Evolutionary conservation across 2,329 filamentous ascomycete genomes (phyloP).

Genomic region (Botrytis fragariae): DNA sequence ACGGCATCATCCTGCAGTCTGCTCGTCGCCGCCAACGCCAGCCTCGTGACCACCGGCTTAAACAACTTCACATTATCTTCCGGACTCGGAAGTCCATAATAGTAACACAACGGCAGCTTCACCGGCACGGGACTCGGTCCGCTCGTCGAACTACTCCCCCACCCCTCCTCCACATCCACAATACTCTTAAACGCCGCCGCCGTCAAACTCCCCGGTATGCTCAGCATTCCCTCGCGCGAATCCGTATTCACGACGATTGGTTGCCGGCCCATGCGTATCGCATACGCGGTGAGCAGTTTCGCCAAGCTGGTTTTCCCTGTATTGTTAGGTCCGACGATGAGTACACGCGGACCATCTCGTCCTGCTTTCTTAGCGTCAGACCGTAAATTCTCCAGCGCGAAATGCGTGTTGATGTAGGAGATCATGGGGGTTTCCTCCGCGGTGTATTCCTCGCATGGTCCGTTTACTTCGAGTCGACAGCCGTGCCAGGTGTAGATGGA

Average conservation of each 20-base stretch:
- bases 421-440: conserved; percentile 80
- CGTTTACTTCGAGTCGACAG: conserved; percentile 76
- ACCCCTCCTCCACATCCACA: conserved; percentile 84
- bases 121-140: conserved; percentile 85
- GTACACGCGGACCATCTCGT: conserved; percentile 70
- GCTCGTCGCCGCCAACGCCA: conserved; percentile 76
- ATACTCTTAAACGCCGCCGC: conserved; percentile 84
- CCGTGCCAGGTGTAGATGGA: conserved; percentile 93
- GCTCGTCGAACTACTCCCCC: conserved; percentile 86
- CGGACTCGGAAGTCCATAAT: conserved; percentile 72
- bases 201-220: conserved; percentile 76
- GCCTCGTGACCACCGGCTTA: conserved; percentile 68
- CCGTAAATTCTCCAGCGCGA: conserved; percentile 74
- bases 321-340: conserved; percentile 76
- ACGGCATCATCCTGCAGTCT: conserved; percentile 73
- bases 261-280: conserved; percentile 68
- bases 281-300: conserved; percentile 76
- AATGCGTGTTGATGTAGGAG: conserved; percentile 81
- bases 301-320: conserved; percentile 81
- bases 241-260: conserved; percentile 84
- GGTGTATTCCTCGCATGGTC: conserved; percentile 55
- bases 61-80: conserved; percentile 73
- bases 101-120: conserved; percentile 88
- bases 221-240: conserved; percentile 74
- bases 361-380: conserved; percentile 52